phyloP scores from a whole-genome alignment of 371 early-diverging fungal species.

The Mortierella sp. region DNA sequence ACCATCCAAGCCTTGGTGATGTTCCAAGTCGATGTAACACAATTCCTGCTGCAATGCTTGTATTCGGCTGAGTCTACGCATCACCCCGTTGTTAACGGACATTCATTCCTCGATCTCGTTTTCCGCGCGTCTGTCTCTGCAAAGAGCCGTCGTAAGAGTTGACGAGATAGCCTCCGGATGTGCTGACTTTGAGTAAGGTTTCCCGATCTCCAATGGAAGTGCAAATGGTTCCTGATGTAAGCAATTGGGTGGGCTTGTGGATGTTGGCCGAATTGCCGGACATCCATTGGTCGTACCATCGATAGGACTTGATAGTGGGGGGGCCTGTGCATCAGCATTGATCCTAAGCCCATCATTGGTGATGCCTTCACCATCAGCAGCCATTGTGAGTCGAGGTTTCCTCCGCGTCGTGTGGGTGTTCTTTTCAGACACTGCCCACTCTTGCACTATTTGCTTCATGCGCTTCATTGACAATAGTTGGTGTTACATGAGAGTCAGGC shows the following conservation, averaged over 20 bases:
- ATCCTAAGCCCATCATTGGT: background rate
- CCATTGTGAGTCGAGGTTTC: conserved; percentile 8
- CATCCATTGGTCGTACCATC: background rate
- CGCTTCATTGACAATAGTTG: conserved; percentile 11
- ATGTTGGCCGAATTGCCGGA: background rate
- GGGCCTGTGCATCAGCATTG: background rate
- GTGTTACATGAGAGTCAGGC: background rate
- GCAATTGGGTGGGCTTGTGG: background rate
- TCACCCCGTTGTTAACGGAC: background rate
- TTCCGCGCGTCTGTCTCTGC: background rate
- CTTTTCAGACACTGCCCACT: conserved; percentile 40
- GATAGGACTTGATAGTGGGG: background rate
- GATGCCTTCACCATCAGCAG: background rate
- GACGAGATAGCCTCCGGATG: background rate
- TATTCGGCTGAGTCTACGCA: background rate
- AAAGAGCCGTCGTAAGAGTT: background rate
- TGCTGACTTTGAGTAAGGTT: background rate
- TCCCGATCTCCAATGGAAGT: background rate
- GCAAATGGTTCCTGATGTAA: background rate
- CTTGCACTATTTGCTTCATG: conserved; percentile 31
- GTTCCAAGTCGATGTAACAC: background rate
- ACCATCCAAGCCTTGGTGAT: too few species aligned
- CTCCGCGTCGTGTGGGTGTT: conserved; percentile 36
- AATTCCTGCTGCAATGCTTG: background rate
- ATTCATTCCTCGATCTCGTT: background rate